These are phyloP conservation scores for Eutrema salsugineum DNA, from an alignment of 441 rosid genomes.

Conservation along the genomic window DNA sequence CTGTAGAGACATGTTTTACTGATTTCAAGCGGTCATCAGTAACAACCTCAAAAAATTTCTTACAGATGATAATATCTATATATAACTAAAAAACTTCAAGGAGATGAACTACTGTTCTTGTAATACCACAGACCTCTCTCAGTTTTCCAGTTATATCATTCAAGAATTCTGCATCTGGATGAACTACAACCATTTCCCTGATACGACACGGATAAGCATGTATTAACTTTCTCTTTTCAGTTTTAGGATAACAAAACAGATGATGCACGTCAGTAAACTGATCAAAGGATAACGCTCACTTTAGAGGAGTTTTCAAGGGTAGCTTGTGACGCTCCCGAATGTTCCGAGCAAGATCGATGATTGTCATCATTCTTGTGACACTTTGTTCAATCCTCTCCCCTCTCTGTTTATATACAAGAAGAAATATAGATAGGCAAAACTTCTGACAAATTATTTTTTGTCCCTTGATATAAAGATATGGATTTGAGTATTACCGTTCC, in stretches of 20 bases:
- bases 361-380: slow-evolving; percentile 92
- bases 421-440: slow-evolving; percentile 1
- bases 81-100: background rate
- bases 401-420: slow-evolving; percentile 42
- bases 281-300: slow-evolving; percentile 39
- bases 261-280: background rate
- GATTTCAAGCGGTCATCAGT: background rate
- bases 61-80: background rate
- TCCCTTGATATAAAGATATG: background rate
- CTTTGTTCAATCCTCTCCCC: slow-evolving; percentile 89
- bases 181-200: slow-evolving; percentile 94
- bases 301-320: slow-evolving; percentile 93
- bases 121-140: slow-evolving; percentile 61
- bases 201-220: slow-evolving; percentile 21
- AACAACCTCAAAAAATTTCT: background rate
- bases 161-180: slow-evolving; percentile 86
- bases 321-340: slow-evolving; percentile 93
- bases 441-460: background rate
- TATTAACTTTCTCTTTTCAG: background rate
- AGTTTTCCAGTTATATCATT: slow-evolving; percentile 90
- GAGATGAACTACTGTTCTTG: background rate
- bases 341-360: slow-evolving; percentile 96
- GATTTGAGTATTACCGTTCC: slow-evolving; percentile 57
- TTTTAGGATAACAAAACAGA: background rate
- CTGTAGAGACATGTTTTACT: background rate